Evolutionary conservation across 768 basidiomycete genomes (phyloP).

Genomic region (Kwoniella dejecticola): DNA sequence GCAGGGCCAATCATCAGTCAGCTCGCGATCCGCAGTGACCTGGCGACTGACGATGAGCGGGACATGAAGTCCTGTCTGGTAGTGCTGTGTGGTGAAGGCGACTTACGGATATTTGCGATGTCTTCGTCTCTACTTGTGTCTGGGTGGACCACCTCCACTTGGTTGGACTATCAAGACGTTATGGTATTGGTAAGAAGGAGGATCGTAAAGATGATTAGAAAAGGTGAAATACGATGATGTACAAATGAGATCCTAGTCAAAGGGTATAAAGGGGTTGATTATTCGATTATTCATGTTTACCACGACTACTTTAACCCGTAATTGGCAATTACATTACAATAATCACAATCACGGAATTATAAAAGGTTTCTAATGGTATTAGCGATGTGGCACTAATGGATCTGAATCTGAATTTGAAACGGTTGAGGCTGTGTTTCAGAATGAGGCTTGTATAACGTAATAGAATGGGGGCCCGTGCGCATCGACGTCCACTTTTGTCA

Average conservation of each 20-base stretch:
- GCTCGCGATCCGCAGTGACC: too few relatives aligned
- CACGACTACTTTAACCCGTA: not conserved
- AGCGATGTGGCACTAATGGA: conserved; percentile 1
- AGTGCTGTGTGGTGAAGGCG: not conserved
- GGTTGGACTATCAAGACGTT: conserved; percentile 1
- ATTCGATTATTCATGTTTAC: too few relatives aligned
- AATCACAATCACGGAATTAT: conserved; percentile 14
- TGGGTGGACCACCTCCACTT: conserved; percentile 31
- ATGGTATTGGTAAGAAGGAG: not conserved
- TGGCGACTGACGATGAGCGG: too few relatives aligned
- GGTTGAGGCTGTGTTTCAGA: conserved; percentile 21
- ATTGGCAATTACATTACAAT: not conserved
- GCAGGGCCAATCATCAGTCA: not conserved
- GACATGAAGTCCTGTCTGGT: too few relatives aligned
- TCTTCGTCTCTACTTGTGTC: not conserved
- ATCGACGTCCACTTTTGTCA: not conserved
- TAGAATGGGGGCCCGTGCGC: conserved; percentile 12
- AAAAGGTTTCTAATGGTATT: not conserved
- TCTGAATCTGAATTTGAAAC: too few relatives aligned
- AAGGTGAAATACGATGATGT: conserved; percentile 8
- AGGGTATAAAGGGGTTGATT: not conserved
- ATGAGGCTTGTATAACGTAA: conserved; percentile 8
- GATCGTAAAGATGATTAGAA: conserved; percentile 15
- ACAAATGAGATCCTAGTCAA: not conserved
- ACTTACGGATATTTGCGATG: not conserved